Evolutionary conservation across 441 rosid genomes (phyloP).

Genomic region (Gossypium schwendimanii): DNA sequence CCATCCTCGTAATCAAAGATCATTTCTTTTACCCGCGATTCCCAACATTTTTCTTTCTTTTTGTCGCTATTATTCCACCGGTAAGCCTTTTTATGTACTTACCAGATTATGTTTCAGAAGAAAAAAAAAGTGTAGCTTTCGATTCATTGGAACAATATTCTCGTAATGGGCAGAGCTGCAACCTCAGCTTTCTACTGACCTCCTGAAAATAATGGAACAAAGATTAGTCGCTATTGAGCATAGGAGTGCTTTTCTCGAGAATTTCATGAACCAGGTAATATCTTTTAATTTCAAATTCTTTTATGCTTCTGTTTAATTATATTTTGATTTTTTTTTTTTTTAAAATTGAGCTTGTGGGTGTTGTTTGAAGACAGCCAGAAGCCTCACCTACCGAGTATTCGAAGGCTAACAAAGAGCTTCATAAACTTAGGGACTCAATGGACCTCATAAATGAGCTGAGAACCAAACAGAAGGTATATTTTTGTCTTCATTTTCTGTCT

Average conservation of each 20-base stretch:
- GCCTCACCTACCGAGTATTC: constrained; percentile 63
- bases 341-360: constrained; percentile 7
- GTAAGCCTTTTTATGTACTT: constrained; percentile 19
- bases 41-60: constrained; percentile 11
- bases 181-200: constrained; percentile 53
- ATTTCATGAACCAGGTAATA: constrained; percentile 54
- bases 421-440: constrained; percentile 61
- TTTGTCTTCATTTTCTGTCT: background rate
- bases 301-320: background rate
- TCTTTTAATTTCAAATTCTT: background rate
- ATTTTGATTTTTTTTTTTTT: background rate
- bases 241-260: constrained; percentile 49
- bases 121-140: background rate
- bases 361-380: constrained; percentile 83
- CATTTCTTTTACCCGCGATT: constrained; percentile 19
- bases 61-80: constrained; percentile 40
- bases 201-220: constrained; percentile 70
- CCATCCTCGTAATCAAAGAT: constrained; percentile 8
- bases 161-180: constrained; percentile 35
- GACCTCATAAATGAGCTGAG: constrained; percentile 62
- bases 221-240: constrained; percentile 61
- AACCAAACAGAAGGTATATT: constrained; percentile 62
- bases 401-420: constrained; percentile 77
- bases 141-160: constrained; percentile 14
- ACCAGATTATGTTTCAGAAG: background rate